Conservation (phyloP, 495 filamentous ascomycete genomes). For the Achaetomiella virescens region DNA sequence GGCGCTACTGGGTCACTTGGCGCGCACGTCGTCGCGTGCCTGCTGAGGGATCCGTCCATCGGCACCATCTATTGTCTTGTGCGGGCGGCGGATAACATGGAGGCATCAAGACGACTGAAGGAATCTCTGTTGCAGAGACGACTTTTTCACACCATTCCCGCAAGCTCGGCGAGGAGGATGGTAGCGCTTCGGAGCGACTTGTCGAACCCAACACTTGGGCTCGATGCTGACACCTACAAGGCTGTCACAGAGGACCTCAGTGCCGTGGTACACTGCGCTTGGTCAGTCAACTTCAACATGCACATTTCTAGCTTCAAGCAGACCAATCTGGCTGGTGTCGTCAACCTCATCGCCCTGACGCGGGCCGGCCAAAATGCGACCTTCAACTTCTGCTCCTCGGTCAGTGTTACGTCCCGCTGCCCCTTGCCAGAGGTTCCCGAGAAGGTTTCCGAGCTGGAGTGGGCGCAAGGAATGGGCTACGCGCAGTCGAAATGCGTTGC, state of each 20-base stretch:
- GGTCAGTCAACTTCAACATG: not conserved
- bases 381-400: not conserved
- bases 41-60: not conserved
- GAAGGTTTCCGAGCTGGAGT: not conserved
- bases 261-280: not conserved
- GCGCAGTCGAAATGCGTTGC: not conserved
- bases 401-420: not conserved
- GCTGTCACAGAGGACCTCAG: not conserved
- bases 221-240: not conserved
- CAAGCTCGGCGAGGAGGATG: not conserved
- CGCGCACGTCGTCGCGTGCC: not conserved
- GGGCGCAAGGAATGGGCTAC: not conserved
- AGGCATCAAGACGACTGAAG: not conserved
- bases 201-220: not conserved
- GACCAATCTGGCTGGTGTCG: not conserved
- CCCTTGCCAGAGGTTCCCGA: not conserved
- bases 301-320: not conserved
- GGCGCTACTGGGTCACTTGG: not conserved
- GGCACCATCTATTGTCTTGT: not conserved
- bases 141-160: not conserved
- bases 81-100: not conserved
- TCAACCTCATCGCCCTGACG: not conserved
- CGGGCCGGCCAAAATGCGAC: not conserved
- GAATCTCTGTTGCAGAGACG: not conserved
- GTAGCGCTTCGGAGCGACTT: not conserved